These are phyloP conservation scores for Waltiozyma sp. DNA, from an alignment of 1,139 yeast genomes.

Conservation along the genomic window DNA sequence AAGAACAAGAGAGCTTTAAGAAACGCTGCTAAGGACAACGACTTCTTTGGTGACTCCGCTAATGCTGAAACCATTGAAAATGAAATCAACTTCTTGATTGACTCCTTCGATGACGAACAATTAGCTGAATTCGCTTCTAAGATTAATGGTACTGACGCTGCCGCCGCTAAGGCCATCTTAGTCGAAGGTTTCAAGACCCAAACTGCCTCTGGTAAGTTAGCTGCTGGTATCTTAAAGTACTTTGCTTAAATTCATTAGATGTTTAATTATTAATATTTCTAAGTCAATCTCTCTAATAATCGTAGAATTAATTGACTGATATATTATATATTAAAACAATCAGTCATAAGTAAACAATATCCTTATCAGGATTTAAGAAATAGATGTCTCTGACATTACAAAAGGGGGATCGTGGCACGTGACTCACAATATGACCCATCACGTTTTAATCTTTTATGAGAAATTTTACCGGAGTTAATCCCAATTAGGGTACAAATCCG, in stretches of 20 bases:
- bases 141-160: slow-evolving; percentile 36
- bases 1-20: slow-evolving; percentile 93
- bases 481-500: not conserved
- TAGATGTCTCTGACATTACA: too few relatives aligned
- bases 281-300: too few relatives aligned
- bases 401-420: too few relatives aligned
- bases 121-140: slow-evolving; percentile 60
- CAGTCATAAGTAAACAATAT: too few relatives aligned
- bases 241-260: slow-evolving; percentile 21
- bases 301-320: too few relatives aligned
- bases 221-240: slow-evolving; percentile 30
- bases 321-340: not conserved
- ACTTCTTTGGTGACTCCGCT: slow-evolving; percentile 71
- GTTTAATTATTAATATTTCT: too few relatives aligned
- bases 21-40: slow-evolving; percentile 70
- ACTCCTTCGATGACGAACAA: slow-evolving; percentile 65
- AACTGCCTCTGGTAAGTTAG: slow-evolving; percentile 31
- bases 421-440: too few relatives aligned
- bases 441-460: too few relatives aligned
- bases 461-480: not conserved
- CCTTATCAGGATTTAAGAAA: too few relatives aligned
- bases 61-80: slow-evolving; percentile 60
- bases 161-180: slow-evolving; percentile 41
- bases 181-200: slow-evolving; percentile 35
- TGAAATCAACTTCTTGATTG: slow-evolving; percentile 72